Evolutionary conservation across 345 rosid species (phyloP).

Genomic region (Theobroma cacao): DNA sequence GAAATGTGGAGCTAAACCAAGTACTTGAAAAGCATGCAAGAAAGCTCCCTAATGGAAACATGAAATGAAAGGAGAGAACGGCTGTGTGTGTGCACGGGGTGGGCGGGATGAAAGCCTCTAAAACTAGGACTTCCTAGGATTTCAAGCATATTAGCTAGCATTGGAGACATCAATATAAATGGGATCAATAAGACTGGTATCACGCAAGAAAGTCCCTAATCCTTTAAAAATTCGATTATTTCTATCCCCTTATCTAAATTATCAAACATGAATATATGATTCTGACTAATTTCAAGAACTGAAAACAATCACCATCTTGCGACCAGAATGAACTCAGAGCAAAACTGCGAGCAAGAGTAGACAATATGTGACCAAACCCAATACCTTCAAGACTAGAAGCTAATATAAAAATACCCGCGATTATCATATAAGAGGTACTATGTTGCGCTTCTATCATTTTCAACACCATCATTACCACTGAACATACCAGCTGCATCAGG

Average conservation of each 20-base stretch:
- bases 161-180: background rate
- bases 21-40: background rate
- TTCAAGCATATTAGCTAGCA: background rate
- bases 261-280: background rate
- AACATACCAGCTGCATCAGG: background rate
- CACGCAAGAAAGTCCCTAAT: background rate
- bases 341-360: background rate
- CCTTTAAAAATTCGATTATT: background rate
- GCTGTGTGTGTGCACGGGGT: background rate
- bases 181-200: no score
- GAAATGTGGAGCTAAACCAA: background rate
- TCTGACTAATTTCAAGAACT: background rate
- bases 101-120: background rate
- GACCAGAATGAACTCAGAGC: background rate
- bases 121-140: background rate
- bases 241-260: background rate
- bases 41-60: background rate
- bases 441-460: background rate
- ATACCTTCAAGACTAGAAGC: background rate
- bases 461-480: background rate
- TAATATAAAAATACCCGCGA: background rate
- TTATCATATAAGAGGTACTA: background rate
- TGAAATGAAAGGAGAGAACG: background rate
- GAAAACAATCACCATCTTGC: background rate
- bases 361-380: background rate